Conservation (phyloP, 352 stramenopile genomes). For the Pythium grandisporangium region DNA sequence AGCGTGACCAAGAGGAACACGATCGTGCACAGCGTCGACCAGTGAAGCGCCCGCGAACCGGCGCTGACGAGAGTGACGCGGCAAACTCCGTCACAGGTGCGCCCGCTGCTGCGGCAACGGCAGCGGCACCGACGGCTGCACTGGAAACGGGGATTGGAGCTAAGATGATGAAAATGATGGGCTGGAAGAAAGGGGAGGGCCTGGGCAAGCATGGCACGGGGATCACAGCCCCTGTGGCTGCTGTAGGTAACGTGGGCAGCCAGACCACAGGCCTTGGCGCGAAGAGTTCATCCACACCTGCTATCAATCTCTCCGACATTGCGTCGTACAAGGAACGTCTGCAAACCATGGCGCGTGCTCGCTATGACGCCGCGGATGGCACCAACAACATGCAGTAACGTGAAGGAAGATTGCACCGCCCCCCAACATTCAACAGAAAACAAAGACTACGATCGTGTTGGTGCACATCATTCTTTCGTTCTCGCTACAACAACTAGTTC, state of each 20-base stretch:
- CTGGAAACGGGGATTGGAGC: conserved; percentile 64
- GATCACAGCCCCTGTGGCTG: conserved; percentile 58
- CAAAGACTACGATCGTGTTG: no score
- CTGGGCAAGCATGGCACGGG: conserved; percentile 74
- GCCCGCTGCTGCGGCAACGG: background rate
- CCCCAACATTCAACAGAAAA: no score
- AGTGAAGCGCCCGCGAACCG: conserved; percentile 8
- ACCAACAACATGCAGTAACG: conserved; percentile 4
- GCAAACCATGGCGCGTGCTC: conserved; percentile 43
- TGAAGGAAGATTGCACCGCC: no score
- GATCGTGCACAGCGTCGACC: conserved; percentile 13
- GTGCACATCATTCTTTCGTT: no score
- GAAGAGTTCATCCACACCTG: conserved; percentile 17
- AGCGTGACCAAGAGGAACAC: conserved; percentile 46
- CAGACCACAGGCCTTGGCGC: conserved; percentile 48
- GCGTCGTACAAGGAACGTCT: conserved; percentile 55
- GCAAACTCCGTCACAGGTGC: no score
- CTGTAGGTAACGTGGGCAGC: conserved; percentile 22
- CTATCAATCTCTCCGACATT: conserved; percentile 33
- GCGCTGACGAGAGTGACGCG: background rate
- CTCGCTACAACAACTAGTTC: no score
- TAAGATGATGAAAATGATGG: conserved; percentile 86
- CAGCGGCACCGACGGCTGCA: conserved; percentile 6
- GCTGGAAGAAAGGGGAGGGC: conserved; percentile 76
- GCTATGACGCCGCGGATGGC: conserved; percentile 35